Percentiles rank a stretch among this genome's conserved stretches.
Conservation (phyloP, 768 basidiomycete species). For the Chiua virens region DNA sequence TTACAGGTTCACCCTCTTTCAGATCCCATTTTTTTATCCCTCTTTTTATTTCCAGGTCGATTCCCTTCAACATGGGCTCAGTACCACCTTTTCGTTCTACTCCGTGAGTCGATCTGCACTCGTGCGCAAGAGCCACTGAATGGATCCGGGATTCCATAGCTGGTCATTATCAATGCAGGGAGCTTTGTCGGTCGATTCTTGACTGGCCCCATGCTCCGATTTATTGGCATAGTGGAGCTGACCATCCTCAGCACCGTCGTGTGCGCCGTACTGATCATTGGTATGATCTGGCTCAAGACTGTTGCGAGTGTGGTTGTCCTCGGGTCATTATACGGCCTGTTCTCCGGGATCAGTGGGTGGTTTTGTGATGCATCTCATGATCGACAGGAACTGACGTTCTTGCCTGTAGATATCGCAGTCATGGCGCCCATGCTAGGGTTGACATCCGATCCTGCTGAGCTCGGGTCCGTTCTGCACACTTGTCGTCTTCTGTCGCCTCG, state of each 20-base stretch:
- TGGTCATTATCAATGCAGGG: constrained; percentile 44
- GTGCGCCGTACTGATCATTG: constrained; percentile 41
- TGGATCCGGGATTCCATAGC: background rate
- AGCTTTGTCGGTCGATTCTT: constrained; percentile 49
- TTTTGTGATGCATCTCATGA: no score
- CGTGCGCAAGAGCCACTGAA: background rate
- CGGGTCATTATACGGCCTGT: constrained; percentile 44
- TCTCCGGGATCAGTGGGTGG: constrained; percentile 32
- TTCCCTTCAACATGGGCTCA: constrained; percentile 45
- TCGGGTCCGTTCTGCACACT: constrained; percentile 35
- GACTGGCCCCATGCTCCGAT: constrained; percentile 39
- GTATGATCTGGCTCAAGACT: constrained; percentile 38
- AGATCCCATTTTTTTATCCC: constrained; percentile 36
- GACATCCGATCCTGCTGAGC: constrained; percentile 44
- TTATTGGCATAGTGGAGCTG: constrained; percentile 45
- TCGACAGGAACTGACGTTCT: background rate
- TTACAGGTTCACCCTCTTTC: constrained; percentile 12
- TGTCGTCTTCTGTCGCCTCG: no score
- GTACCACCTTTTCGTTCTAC: constrained; percentile 47
- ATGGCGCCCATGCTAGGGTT: constrained; percentile 41
- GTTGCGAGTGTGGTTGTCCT: constrained; percentile 38
- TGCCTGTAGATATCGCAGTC: constrained; percentile 28
- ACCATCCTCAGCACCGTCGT: constrained; percentile 34
- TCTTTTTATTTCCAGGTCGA: constrained; percentile 26
- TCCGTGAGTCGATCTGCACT: constrained; percentile 31